Base-by-base conservation (phyloP, 2,329 filamentous ascomycete genomes). In the Plectosphaerella sp. region DNA sequence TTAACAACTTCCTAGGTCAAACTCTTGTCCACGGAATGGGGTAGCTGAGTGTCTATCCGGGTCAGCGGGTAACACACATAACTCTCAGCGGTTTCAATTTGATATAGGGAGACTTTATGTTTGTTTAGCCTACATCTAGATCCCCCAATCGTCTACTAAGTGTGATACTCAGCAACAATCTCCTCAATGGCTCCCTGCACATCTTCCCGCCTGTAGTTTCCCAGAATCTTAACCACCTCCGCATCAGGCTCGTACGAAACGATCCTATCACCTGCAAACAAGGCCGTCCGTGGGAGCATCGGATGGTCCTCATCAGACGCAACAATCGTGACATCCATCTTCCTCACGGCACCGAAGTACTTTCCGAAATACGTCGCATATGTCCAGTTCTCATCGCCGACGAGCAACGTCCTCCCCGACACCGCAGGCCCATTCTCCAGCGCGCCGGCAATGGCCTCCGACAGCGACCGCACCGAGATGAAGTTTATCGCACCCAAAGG, bases 331-430 rank as follows among this genome's bases (percentile, higher is more conserved):
- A 51, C 33, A 7, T 3, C 9, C 24, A 33, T 53, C 1, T 43
- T 47, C 14, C 45, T 12, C 2, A 47, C 45, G 2, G 51, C 53
- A 1, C 5, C 7, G 16, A 53, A 53, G n/a, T 49, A 55, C 39
- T n/a, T 42, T 20, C 46, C 48, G 1, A 55, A 18, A n/a, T 53
- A 55, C 45, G 47, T 46, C 9, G 45, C 51, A 9, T 51, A 53
- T 0, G 45, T 47, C 11, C 51, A 5, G 10, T 51, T 55, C 45
- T 53, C 37, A 12, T 55, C 51, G 1, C 53, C 53, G 2, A 53
- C 11, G 14, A 55, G 7, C 15, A 55, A 37, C 0, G 45, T 28
- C 20, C 36, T 51, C 1, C 53, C 51, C 0, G 37, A 46, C 3
- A 55, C 39, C 2, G 46, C 24, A 1, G 9, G n/a, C 1, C 45